Evolutionary conservation across 1,284 basidiomycete genomes (phyloP), one percentile per base, ranked within the genome.

Genomic region (Kwoniella shivajii): DNA sequence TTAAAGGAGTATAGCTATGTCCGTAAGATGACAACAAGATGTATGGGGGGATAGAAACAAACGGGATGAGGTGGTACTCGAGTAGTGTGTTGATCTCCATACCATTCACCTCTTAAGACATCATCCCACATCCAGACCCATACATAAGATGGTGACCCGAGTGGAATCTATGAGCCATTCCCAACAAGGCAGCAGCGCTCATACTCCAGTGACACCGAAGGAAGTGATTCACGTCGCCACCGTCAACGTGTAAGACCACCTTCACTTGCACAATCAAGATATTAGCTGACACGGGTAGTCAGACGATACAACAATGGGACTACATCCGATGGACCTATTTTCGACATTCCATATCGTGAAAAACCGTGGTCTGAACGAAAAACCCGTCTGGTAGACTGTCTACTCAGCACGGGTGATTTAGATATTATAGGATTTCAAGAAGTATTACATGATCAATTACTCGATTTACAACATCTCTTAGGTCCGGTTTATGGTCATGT

Each of bases 381-480:
- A 18, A 68, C 64, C 26, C 57, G 73, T 2, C 60, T 76, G 10
- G 65, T 72, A 3, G 76, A 77, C 48, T 61, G 67, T 7, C 52
- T 68, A 3, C 41, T 74, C 10, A 57, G 61, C 13, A 61, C 59
- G 9, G 69, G 71, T 9, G 46, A 63, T 9, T 56, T 74, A 2
- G 73, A 78, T 47, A 67, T 73, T 30, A 47, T 73, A 80, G 85
- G 83, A 9, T 76, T 73, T 53, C 73, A 87, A 68, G 86, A 87
- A 67, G 85, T 82, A 0, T 75, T 86, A 11, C 71, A 83, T 22
- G 74, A 82, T 53, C 86, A 87, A 69, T 82, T 87, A 2, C 68
- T 75, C n/a, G 86, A 88, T 63, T 72, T 88, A 6, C 75, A 78
- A 3, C 77, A 81, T 41, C 77, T 88, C 1, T 78, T 88, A 4